phyloP scores from a whole-genome alignment of 2,329 filamentous ascomycete genomes.

The Dissoconium aciculare region DNA sequence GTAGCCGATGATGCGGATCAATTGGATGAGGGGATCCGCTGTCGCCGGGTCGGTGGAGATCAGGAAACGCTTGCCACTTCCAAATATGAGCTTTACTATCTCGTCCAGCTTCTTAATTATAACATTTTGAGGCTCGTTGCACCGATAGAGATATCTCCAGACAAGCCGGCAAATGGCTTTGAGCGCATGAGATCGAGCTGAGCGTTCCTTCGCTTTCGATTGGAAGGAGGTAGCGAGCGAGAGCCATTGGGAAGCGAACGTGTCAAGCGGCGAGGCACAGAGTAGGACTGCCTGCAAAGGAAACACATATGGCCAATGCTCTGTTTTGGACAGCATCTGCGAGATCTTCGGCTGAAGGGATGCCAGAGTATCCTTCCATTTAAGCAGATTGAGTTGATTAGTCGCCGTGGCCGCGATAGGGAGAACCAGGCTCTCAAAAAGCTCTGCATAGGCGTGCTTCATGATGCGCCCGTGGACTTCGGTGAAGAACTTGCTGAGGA shows the following conservation, averaged over 20 bases:
- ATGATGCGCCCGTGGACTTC: conserved; percentile 75
- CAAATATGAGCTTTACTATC: conserved; percentile 69
- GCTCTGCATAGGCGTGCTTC: conserved; percentile 88
- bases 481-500: conserved; percentile 66
- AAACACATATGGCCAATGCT: conserved; percentile 81
- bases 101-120: conserved; percentile 76
- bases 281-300: conserved; percentile 75
- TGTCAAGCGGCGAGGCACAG: conserved; percentile 74
- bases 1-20: conserved; percentile 87
- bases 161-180: conserved; percentile 80
- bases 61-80: conserved; percentile 63
- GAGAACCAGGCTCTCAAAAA: conserved; percentile 72
- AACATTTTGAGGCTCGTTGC: conserved; percentile 49
- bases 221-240: conserved; percentile 64
- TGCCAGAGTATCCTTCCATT: conserved; percentile 75
- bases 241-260: conserved; percentile 75
- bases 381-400: conserved; percentile 57
- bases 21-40: conserved; percentile 78
- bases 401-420: conserved; percentile 69
- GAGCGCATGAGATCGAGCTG: conserved; percentile 61
- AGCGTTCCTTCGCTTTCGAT: conserved; percentile 69
- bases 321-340: conserved; percentile 78
- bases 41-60: conserved; percentile 71
- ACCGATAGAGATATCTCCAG: conserved; percentile 86
- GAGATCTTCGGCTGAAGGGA: conserved; percentile 62